Percentiles rank a stretch among this genome's conserved stretches.
Conservation (phyloP, 2,329 filamentous ascomycete species). For the Diplodia sapinea region DNA sequence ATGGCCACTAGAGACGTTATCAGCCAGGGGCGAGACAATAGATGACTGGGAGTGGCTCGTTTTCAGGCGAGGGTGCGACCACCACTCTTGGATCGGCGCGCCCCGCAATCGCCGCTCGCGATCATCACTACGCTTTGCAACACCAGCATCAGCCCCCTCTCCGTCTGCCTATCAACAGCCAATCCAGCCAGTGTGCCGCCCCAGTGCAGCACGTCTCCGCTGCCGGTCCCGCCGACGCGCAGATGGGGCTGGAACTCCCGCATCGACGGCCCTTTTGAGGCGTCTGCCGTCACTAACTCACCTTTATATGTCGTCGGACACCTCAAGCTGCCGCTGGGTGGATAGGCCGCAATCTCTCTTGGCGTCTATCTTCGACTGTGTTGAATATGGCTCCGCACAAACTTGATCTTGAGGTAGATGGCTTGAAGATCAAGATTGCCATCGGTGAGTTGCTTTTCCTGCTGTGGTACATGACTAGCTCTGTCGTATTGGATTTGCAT, state of each 20-base stretch:
- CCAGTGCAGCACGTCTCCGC: not conserved
- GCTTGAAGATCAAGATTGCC: slow-evolving; percentile 20
- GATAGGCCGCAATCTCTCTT: not conserved
- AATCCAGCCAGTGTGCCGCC: not conserved
- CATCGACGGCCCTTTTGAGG: not conserved
- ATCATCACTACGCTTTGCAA: not conserved
- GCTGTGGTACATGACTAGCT: not conserved
- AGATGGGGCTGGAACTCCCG: not conserved
- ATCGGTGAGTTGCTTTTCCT: slow-evolving; percentile 7
- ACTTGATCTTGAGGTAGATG: slow-evolving; percentile 3
- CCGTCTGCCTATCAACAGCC: not conserved
- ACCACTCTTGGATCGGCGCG: slow-evolving; percentile 20
- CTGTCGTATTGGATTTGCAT: not conserved
- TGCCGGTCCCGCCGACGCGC: not conserved
- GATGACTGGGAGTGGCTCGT: not conserved
- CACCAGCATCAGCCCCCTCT: not conserved
- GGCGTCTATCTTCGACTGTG: not conserved
- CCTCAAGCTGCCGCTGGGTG: not conserved
- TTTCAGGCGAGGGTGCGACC: not conserved
- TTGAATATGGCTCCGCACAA: slow-evolving; percentile 8
- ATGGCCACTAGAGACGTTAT: not conserved
- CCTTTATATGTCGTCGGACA: not conserved
- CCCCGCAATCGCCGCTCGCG: not conserved
- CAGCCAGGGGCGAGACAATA: not conserved
- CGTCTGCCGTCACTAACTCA: not conserved